Conservation (phyloP, 495 filamentous ascomycete species). For the Penicillium lagena region DNA sequence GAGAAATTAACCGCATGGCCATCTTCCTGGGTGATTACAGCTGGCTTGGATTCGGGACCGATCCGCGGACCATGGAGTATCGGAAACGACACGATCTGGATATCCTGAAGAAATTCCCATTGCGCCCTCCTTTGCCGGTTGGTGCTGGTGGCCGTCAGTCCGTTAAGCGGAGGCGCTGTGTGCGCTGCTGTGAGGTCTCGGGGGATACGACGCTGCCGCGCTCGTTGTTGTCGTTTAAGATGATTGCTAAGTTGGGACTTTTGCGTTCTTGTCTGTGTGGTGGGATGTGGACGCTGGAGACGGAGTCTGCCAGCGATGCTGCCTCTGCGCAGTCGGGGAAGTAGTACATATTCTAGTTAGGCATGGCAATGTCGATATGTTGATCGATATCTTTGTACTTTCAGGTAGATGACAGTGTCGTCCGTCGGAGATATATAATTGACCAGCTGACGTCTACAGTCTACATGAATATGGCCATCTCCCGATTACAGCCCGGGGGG, state of each 20-base stretch:
- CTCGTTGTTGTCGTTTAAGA: slow-evolving; percentile 29
- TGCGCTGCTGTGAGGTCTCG: slow-evolving; percentile 38
- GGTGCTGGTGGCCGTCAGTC: slow-evolving; percentile 4
- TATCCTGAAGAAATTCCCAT: slow-evolving; percentile 36
- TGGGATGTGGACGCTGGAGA: slow-evolving; percentile 36
- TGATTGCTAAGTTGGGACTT: slow-evolving; percentile 35
- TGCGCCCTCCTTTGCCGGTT: slow-evolving; percentile 13
- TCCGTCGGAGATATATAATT: too few species aligned
- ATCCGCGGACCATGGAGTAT: slow-evolving; percentile 31
- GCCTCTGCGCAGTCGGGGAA: neutral
- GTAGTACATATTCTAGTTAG: too few species aligned
- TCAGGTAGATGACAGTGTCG: too few species aligned
- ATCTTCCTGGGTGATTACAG: slow-evolving; percentile 43
- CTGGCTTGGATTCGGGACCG: slow-evolving; percentile 42
- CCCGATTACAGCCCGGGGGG: too few species aligned
- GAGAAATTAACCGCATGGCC: slow-evolving; percentile 41
- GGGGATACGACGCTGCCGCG: slow-evolving; percentile 28
- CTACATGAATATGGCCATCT: too few species aligned
- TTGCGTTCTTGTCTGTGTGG: slow-evolving; percentile 39
- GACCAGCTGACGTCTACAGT: too few species aligned
- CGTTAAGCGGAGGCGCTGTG: slow-evolving; percentile 26
- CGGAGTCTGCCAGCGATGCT: slow-evolving; percentile 4
- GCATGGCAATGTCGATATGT: too few species aligned
- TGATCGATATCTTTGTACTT: too few species aligned
- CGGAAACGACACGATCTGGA: slow-evolving; percentile 33